Base-by-base conservation (phyloP, 2,329 filamentous ascomycete genomes). In the Massarina eburnea region DNA sequence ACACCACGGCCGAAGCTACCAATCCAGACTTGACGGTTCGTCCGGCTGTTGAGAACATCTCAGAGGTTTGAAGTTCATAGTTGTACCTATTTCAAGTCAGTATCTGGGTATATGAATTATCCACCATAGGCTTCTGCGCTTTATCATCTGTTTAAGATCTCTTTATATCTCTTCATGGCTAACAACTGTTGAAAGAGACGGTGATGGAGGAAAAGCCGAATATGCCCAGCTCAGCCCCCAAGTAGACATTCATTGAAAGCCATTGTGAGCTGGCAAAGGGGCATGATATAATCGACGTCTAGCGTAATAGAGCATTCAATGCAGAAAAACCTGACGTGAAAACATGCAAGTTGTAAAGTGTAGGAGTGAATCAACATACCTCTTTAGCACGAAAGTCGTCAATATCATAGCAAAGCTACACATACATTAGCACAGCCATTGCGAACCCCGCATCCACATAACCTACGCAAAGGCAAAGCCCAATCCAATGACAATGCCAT, bases 11-110 rank as follows among this genome's bases (percentile, higher is more conserved):
- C 4, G 89, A 88, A 9, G 89, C 88, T 1, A 95, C 89, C 12
- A 96, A 78, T 34, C 91, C 91, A 8, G 89, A 91, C 66, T 95
- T 96, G 55, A 96, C 89, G 1, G 88, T 91, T 51, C 91, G 80
- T 15, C 90, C 90, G 39, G 91, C 91, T 0, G 91, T 95, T 53
- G 81, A 91, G 77, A 96, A 96, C 82, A 91, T 94, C 73, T 96
- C 91, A 0, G 88, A 91, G 0, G 91, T 96, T 68, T 95, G 90
- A 3, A 91, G 76, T 68, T 94, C 90, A 75, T 84, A 78, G 61
- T 85, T 84, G 65, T 86, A 86, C 54, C 80, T 77, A 42, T 24
- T 20, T 14, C 27, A 30, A 30, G 27, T 30, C 12, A 30, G 27
- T 30, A 30, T 14, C 12, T 6, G 27, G 12, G n/a, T 26, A 8